Conservation (phyloP, 1,284 basidiomycete genomes). For the Neonothopanus nambi region DNA sequence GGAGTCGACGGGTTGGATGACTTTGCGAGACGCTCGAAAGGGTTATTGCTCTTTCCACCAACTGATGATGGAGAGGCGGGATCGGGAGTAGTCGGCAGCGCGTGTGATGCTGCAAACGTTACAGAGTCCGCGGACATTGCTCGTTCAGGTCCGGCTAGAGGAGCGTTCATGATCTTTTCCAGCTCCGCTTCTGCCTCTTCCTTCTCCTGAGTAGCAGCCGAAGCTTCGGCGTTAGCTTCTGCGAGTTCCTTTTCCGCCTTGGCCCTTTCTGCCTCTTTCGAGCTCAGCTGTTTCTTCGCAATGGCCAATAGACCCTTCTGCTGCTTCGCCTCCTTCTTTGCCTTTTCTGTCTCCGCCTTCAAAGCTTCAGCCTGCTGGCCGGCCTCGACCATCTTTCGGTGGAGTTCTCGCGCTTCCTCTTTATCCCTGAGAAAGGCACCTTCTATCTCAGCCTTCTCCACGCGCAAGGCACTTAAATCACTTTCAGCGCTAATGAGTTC, state of each 20-base stretch:
- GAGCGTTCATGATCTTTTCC: constrained; percentile 31
- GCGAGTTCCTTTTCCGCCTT: constrained; percentile 74
- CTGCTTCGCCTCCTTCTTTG: constrained; percentile 92
- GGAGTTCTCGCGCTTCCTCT: constrained; percentile 88
- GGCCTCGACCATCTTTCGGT: constrained; percentile 82
- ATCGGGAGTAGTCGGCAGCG: constrained; percentile 72
- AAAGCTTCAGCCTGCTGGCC: constrained; percentile 73
- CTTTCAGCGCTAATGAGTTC: constrained; percentile 91
- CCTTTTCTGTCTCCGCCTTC: constrained; percentile 83
- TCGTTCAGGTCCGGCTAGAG: constrained; percentile 21
- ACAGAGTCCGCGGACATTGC: constrained; percentile 48
- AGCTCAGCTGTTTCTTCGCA: constrained; percentile 89
- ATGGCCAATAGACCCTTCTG: constrained; percentile 95
- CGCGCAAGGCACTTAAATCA: constrained; percentile 84
- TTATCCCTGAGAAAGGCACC: constrained; percentile 88
- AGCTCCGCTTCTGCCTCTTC: constrained; percentile 56
- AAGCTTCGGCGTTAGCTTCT: constrained; percentile 59
- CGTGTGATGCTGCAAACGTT: constrained; percentile 63
- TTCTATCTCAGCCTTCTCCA: constrained; percentile 93
- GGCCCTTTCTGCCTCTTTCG: constrained; percentile 78
- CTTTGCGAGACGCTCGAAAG: constrained; percentile 80
- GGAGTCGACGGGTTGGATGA: constrained; percentile 42
- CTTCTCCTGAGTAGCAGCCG: constrained; percentile 54
- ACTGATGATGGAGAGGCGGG: constrained; percentile 32
- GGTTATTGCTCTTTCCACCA: constrained; percentile 82